phyloP scores from a whole-genome alignment of 2,329 filamentous ascomycete species.

The Penicillium sp. region DNA sequence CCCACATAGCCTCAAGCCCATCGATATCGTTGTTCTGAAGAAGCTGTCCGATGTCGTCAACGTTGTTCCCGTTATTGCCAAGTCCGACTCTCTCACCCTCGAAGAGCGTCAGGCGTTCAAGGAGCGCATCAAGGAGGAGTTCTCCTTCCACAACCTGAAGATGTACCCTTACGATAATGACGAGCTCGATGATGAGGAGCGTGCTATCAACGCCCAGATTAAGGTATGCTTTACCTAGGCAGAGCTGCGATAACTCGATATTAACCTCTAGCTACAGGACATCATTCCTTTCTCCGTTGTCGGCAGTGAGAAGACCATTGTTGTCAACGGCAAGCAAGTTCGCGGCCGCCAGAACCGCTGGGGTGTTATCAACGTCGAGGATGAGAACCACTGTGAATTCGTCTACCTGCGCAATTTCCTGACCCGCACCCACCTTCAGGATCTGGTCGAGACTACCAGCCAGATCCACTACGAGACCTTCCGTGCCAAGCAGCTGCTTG shows the following conservation, averaged over 20 bases:
- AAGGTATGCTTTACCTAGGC: conserved; percentile 61
- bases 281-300: conserved; percentile 97
- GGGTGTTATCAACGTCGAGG: conserved; percentile 99
- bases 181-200: conserved; percentile 96
- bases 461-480: conserved; percentile 99
- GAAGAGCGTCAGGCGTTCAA: conserved; percentile 97
- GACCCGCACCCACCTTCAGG: conserved; percentile 95
- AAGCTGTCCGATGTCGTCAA: conserved; percentile 99
- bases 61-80: conserved; percentile 97
- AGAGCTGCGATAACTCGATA: conserved; percentile 33
- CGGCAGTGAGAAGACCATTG: conserved; percentile 96
- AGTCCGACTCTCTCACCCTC: conserved; percentile 91
- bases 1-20: conserved; percentile 72
- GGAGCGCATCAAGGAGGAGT: conserved; percentile 99
- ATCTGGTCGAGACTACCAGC: conserved; percentile 97
- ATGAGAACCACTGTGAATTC: conserved; percentile 99
- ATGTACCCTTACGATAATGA: conserved; percentile 99
- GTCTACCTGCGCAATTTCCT: conserved; percentile 98
- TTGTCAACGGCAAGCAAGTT: conserved; percentile 95
- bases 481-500: conserved; percentile 97
- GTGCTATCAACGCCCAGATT: conserved; percentile 88
- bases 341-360: conserved; percentile 97
- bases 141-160: conserved; percentile 98
- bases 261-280: conserved; percentile 54
- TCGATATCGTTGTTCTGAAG: conserved; percentile 99